Evolutionary conservation across 495 filamentous ascomycete genomes (phyloP).

Genomic region (Penicillium malachiteum): DNA sequence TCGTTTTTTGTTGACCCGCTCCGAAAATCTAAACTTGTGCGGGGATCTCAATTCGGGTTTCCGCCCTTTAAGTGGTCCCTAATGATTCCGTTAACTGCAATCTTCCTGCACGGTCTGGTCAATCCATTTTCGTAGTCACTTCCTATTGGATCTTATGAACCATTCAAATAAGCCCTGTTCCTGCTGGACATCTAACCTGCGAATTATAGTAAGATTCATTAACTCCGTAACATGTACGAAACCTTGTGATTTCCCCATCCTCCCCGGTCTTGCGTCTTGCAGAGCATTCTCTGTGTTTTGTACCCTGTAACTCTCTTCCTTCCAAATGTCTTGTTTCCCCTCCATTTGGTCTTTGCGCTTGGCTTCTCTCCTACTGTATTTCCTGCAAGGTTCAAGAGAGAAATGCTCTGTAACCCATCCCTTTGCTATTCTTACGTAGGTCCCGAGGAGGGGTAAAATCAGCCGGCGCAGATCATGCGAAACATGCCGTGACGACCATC

Average conservation of each 20-base stretch:
- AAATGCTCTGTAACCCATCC: slow-evolving; percentile 18
- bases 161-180: slow-evolving; percentile 8
- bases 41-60: slow-evolving; percentile 14
- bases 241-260: not conserved
- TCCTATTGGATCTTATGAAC: slow-evolving; percentile 12
- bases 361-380: not conserved
- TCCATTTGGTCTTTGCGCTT: not conserved
- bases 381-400: slow-evolving; percentile 7
- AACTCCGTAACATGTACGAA: not conserved
- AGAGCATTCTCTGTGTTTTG: too few species aligned
- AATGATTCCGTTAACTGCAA: slow-evolving; percentile 2
- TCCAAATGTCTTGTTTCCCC: not conserved
- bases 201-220: not conserved
- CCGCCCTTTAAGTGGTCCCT: slow-evolving; percentile 6
- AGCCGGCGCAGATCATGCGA: slow-evolving; percentile 30
- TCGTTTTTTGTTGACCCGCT: slow-evolving; percentile 12
- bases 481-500: slow-evolving; percentile 20
- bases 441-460: slow-evolving; percentile 33
- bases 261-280: too few species aligned
- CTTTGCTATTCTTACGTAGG: slow-evolving; percentile 20
- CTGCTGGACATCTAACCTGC: not conserved
- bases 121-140: slow-evolving; percentile 10
- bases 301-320: not conserved
- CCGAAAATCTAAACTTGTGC: slow-evolving; percentile 10
- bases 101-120: slow-evolving; percentile 11